phyloP scores from a whole-genome alignment of 108 stramenopile genomes.

The Cyclotella baltica region DNA sequence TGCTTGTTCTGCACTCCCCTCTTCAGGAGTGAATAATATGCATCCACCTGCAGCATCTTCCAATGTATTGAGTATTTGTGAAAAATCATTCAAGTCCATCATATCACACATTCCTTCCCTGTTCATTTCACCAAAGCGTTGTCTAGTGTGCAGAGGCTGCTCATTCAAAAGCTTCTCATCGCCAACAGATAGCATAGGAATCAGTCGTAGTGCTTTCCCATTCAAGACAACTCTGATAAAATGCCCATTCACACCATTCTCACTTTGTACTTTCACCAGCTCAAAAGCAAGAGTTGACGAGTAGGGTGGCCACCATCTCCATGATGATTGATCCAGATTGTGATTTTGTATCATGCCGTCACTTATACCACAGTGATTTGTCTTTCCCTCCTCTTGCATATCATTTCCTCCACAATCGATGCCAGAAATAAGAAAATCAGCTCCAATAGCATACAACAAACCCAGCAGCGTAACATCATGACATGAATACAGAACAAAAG shows the following conservation, averaged over 20 bases:
- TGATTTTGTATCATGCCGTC: slow-evolving; percentile 2
- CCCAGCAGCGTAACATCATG: slow-evolving; percentile 83
- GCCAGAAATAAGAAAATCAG: slow-evolving; percentile 65
- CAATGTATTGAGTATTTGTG: slow-evolving; percentile 36
- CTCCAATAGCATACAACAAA: slow-evolving; percentile 75
- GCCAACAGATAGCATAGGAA: slow-evolving; percentile 35
- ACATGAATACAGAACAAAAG: slow-evolving; percentile 75
- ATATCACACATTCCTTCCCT: slow-evolving; percentile 33
- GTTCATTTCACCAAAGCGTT: slow-evolving; percentile 32
- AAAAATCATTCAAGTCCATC: slow-evolving; percentile 48
- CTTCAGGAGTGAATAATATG: neutral
- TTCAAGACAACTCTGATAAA: slow-evolving; percentile 57
- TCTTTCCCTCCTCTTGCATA: slow-evolving; percentile 35
- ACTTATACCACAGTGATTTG: neutral
- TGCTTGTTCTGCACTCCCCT: neutral
- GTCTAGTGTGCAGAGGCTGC: slow-evolving; percentile 30
- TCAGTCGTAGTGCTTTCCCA: slow-evolving; percentile 43
- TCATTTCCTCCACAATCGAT: slow-evolving; percentile 47
- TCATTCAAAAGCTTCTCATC: slow-evolving; percentile 48
- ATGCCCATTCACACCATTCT: slow-evolving; percentile 27
- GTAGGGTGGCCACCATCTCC: slow-evolving; percentile 60
- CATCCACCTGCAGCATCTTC: slow-evolving; percentile 31
- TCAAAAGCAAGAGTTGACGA: slow-evolving; percentile 57
- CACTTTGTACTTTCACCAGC: slow-evolving; percentile 38
- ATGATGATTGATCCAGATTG: slow-evolving; percentile 12